Evolutionary conservation across 2,329 filamentous ascomycete species (phyloP).

Genomic region (Alternaria sp.): DNA sequence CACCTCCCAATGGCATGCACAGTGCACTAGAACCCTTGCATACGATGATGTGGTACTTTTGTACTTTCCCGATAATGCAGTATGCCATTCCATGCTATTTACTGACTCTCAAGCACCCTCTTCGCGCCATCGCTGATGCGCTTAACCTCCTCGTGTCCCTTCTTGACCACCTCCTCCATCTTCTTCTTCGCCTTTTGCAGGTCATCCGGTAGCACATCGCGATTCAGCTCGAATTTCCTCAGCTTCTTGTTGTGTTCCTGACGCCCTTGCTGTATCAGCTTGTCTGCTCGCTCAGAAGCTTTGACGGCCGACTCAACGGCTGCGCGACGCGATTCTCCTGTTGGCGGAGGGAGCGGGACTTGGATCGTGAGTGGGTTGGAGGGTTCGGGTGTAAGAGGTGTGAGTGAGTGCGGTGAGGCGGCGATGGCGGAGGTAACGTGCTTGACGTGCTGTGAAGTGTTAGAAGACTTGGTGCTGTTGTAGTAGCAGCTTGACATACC

Average conservation of each 20-base stretch:
- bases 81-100: constrained; percentile 6
- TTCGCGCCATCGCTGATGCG: constrained; percentile 56
- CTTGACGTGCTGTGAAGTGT: constrained; percentile 58
- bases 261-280: constrained; percentile 52
- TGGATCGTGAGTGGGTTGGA: constrained; percentile 59
- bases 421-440: constrained; percentile 61
- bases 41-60: neutral
- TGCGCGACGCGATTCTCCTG: constrained; percentile 59
- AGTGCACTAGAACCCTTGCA: neutral
- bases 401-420: constrained; percentile 56
- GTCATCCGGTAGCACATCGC: constrained; percentile 55
- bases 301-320: constrained; percentile 50
- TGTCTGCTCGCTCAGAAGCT: constrained; percentile 52
- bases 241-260: constrained; percentile 58
- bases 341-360: constrained; percentile 63
- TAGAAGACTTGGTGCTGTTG: neutral
- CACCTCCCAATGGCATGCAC: neutral
- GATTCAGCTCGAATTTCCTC: constrained; percentile 51
- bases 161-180: constrained; percentile 61
- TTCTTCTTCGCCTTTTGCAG: constrained; percentile 55
- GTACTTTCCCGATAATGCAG: neutral
- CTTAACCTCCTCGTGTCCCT: constrained; percentile 56
- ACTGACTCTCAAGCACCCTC: constrained; percentile 52
- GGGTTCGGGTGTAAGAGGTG: constrained; percentile 58
- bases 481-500: constrained; percentile 50